Base-by-base conservation (phyloP, 768 basidiomycete species). In the Daedaleopsis nitida region DNA sequence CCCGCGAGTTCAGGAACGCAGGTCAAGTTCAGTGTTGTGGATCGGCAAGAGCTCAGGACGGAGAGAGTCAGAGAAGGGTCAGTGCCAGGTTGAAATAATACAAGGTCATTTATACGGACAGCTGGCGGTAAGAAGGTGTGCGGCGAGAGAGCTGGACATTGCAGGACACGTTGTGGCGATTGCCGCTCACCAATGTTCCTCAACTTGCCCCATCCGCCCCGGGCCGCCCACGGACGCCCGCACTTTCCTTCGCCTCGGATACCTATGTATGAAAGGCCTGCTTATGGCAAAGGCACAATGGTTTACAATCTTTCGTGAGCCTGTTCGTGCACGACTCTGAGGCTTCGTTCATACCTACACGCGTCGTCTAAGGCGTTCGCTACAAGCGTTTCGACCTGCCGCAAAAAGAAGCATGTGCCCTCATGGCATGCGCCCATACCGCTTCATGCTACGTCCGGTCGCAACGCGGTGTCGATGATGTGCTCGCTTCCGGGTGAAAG, bases 81-180 rank as follows among this genome's bases (percentile, higher is more conserved):
- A 32, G 7, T 21, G 49, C 23, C 32, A 35, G 35, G 49, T 14
- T 16, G 10, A 27, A 34, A 3, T 32, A 7, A 32, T 32, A 57
- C 55, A 57, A 57, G 60, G 45, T 16, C 55, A 62, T 62, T 53
- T 62, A 62, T 62, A 53, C 35, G 55, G 16, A 55, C 52, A 34
- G 52, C 44, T 42, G 59, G 59, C 52, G 52, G 47, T 16, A 58
- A 14, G 50, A 37, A 44, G 58, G 3, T 59, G 58, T 43, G 16
- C 54, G 44, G 42, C 35, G 61, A 38, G 56, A 45, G 60, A 56
- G 55, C 49, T 57, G 44, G 55, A 55, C 62, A 63, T 63, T 55
- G 62, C 57, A 45, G 57, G 57, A 63, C 62, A 63, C 62, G 62
- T 63, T 59, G 62, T 63, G 57, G 57, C 62, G 62, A 63, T 63